Conservation (phyloP, 768 basidiomycete genomes). For the Pleurotus tuber-regium region DNA sequence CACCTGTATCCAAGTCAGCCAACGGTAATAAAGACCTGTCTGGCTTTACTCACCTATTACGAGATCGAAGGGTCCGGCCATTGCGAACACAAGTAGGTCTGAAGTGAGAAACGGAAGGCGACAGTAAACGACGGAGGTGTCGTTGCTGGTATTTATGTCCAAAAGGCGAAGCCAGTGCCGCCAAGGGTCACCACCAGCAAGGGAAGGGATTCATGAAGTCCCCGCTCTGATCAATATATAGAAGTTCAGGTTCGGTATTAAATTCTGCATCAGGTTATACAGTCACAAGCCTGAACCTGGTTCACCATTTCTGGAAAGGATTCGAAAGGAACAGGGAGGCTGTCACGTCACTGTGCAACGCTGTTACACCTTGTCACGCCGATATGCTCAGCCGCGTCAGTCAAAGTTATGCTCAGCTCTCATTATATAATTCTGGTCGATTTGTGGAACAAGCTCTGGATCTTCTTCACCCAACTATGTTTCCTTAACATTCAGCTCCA, state of each 20-base stretch:
- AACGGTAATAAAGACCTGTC: neutral
- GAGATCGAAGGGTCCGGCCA: constrained; percentile 8
- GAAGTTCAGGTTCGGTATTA: neutral
- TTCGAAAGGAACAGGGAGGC: too few species aligned
- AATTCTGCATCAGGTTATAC: neutral
- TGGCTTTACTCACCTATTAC: neutral
- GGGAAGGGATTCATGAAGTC: constrained; percentile 3
- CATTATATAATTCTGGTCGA: too few species aligned
- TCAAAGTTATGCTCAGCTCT: too few species aligned
- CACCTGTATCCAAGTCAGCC: constrained; percentile 15
- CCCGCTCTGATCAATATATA: constrained; percentile 10
- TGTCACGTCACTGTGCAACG: too few species aligned
- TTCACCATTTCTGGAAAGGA: neutral
- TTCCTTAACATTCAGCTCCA: too few species aligned
- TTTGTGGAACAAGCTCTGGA: too few species aligned
- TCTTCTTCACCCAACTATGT: too few species aligned
- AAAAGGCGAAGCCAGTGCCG: neutral
- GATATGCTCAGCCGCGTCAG: too few species aligned
- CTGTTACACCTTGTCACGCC: too few species aligned
- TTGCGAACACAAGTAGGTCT: neutral
- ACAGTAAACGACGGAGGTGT: neutral
- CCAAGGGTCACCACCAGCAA: neutral
- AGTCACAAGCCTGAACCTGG: neutral
- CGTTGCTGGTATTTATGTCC: constrained; percentile 3
- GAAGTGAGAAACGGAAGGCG: neutral